Conservation (phyloP, 1,139 yeast genomes). For the Zygosaccharomyces pseudobailii region DNA sequence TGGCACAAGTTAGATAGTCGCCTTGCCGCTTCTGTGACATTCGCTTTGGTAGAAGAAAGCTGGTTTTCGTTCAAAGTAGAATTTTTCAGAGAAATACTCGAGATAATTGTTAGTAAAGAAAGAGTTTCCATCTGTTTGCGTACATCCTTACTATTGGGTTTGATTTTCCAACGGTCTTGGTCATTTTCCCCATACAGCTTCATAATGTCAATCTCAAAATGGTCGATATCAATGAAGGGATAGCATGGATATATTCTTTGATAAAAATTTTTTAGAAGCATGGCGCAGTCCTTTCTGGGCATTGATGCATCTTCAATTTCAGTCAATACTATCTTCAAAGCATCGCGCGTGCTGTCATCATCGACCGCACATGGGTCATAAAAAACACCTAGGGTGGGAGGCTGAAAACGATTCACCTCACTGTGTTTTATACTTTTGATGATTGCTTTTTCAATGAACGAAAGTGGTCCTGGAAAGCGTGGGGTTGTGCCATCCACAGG, state of each 20-base stretch:
- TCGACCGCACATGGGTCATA: conserved; percentile 11
- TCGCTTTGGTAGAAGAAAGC: neutral
- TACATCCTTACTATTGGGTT: conserved; percentile 9
- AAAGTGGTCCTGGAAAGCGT: neutral
- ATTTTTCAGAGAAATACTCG: conserved; percentile 15
- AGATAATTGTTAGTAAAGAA: conserved; percentile 11
- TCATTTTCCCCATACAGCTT: conserved; percentile 7
- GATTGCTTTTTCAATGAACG: conserved; percentile 18
- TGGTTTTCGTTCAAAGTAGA: neutral
- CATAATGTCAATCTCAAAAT: conserved; percentile 17
- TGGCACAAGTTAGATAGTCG: conserved; percentile 12
- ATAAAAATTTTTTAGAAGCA: conserved; percentile 17
- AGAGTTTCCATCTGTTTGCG: conserved; percentile 14
- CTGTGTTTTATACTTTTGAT: conserved; percentile 14
- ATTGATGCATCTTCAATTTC: conserved; percentile 13
- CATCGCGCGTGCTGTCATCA: conserved; percentile 10
- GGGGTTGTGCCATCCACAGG: neutral
- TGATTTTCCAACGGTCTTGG: conserved; percentile 10
- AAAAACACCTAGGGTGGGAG: neutral
- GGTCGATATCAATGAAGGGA: conserved; percentile 21
- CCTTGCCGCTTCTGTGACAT: conserved; percentile 9
- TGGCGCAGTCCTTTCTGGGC: conserved; percentile 7
- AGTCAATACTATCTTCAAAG: conserved; percentile 10
- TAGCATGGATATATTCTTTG: conserved; percentile 21
- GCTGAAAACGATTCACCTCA: neutral